phyloP scores from a whole-genome alignment of 768 basidiomycete species.

The Jaapia argillacea region DNA sequence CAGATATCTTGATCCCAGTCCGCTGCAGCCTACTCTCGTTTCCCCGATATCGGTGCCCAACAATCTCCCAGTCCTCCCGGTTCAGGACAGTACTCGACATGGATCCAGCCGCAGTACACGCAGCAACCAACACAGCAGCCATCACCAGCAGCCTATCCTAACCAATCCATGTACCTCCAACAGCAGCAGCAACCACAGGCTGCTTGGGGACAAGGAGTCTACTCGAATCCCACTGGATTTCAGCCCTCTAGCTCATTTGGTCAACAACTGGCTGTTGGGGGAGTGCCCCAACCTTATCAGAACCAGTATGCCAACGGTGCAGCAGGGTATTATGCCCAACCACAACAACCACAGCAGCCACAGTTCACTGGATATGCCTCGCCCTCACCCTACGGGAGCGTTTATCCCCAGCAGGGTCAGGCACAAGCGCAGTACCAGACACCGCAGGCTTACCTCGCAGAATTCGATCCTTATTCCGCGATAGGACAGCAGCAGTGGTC shows the following conservation, averaged over 20 bases:
- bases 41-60: slow-evolving; percentile 45
- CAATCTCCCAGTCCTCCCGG: slow-evolving; percentile 8
- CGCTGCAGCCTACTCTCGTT: slow-evolving; percentile 31
- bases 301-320: slow-evolving; percentile 6
- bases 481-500: background rate
- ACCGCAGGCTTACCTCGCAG: slow-evolving; percentile 19
- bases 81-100: slow-evolving; percentile 28
- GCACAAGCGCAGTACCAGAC: slow-evolving; percentile 13
- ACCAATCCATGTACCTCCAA: slow-evolving; percentile 10
- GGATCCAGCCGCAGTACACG: slow-evolving; percentile 25
- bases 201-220: slow-evolving; percentile 7
- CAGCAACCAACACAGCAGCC: slow-evolving; percentile 1
- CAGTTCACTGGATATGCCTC: slow-evolving; percentile 20
- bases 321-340: slow-evolving; percentile 6
- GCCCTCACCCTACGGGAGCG: slow-evolving; percentile 13
- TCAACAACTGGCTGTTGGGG: slow-evolving; percentile 35
- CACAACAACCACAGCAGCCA: slow-evolving; percentile 18
- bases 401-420: slow-evolving; percentile 11
- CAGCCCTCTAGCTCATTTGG: slow-evolving; percentile 49
- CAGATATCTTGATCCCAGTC: too few species aligned
- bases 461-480: slow-evolving; percentile 29
- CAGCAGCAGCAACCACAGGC: slow-evolving; percentile 14
- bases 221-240: slow-evolving; percentile 18
- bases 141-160: background rate
- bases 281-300: slow-evolving; percentile 10